phyloP scores from a whole-genome alignment of 331 rosid species.

The Quercus lobata region DNA sequence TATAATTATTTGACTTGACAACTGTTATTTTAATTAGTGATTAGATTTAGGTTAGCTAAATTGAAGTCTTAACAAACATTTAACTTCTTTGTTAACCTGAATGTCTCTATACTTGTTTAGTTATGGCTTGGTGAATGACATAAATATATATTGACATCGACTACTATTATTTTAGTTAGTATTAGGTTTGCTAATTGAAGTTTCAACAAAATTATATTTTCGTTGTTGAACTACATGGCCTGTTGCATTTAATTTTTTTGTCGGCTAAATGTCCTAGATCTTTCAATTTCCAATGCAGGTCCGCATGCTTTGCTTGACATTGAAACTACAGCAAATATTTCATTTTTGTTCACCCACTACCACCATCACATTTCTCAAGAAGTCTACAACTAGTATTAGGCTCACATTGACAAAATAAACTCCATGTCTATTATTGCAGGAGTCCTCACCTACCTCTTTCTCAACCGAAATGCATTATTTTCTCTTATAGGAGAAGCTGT shows the following conservation, averaged over 20 bases:
- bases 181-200: slow-evolving; percentile 28
- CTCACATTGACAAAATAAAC: slow-evolving; percentile 2
- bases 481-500: slow-evolving; percentile 7
- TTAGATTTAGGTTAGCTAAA: slow-evolving; percentile 40
- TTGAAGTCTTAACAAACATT: slow-evolving; percentile 41
- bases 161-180: neutral
- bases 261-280: neutral
- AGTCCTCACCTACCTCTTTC: slow-evolving; percentile 10
- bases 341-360: slow-evolving; percentile 16
- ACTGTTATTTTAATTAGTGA: slow-evolving; percentile 20
- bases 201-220: slow-evolving; percentile 13
- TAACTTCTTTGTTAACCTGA: neutral
- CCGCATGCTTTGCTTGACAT: slow-evolving; percentile 28
- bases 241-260: neutral
- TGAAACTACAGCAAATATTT: slow-evolving; percentile 13
- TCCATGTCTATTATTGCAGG: neutral
- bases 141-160: too few species aligned
- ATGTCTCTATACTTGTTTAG: neutral
- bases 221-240: neutral
- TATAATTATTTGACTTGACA: slow-evolving; percentile 15
- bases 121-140: neutral
- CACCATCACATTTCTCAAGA: neutral
- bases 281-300: neutral
- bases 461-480: slow-evolving; percentile 17
- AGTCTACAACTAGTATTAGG: slow-evolving; percentile 19